Percentiles rank a stretch among this genome's conserved stretches.
Evolutionary conservation across 805 yeast genomes (phyloP).

Genomic region (Komagataella populi): DNA sequence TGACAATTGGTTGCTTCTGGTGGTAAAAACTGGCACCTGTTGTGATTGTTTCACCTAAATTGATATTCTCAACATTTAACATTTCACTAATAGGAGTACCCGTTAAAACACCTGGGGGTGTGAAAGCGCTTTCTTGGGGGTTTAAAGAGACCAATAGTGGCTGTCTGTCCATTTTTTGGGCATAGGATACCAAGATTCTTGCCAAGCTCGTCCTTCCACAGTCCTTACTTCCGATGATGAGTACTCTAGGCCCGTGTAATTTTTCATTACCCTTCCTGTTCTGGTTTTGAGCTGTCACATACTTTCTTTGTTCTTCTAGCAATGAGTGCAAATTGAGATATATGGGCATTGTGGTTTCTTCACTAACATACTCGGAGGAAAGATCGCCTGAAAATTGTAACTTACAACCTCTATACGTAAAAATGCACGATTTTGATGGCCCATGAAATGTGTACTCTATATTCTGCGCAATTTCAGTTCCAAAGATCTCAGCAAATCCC

Average conservation of each 20-base stretch:
- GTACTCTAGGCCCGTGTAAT: conserved; percentile 31
- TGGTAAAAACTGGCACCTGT: conserved; percentile 67
- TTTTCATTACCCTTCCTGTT: conserved; percentile 3
- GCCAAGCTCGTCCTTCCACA: conserved; percentile 72
- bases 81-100: conserved; percentile 78
- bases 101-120: conserved; percentile 68
- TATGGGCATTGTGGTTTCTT: conserved; percentile 53
- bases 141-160: conserved; percentile 75
- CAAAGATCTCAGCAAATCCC: conserved; percentile 85
- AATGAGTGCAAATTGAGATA: conserved; percentile 65
- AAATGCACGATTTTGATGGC: conserved; percentile 35
- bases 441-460: conserved; percentile 45
- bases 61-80: conserved; percentile 55
- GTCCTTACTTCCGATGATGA: conserved; percentile 59
- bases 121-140: conserved; percentile 39
- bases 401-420: conserved; percentile 52
- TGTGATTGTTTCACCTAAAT: conserved; percentile 68
- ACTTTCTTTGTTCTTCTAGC: conserved; percentile 39
- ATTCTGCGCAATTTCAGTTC: conserved; percentile 78
- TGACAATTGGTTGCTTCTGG: conserved; percentile 83
- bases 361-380: conserved; percentile 48
- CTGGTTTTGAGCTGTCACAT: conserved; percentile 11
- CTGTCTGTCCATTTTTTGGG: conserved; percentile 48
- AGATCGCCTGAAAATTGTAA: conserved; percentile 34
- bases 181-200: conserved; percentile 62